Evolutionary conservation across 768 basidiomycete genomes (phyloP), one percentile per base, ranked within the genome.

Genomic region (Tylopilus felleus): DNA sequence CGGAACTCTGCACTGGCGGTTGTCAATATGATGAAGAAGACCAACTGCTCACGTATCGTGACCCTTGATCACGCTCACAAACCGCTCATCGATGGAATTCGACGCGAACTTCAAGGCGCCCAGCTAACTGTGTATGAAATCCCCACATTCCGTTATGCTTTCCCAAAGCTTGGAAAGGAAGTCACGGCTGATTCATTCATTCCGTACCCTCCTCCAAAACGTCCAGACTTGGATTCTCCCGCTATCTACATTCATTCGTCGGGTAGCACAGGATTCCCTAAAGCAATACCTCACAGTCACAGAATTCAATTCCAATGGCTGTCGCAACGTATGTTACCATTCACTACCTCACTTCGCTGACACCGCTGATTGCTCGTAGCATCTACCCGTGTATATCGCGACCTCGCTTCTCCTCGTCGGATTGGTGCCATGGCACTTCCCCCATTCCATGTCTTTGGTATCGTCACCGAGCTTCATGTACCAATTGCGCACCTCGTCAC

Each of bases 241-340:
- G 74, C 73, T 0, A 49, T 78, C 16, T 76, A 80, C n/a, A 57
- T 80, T 48, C 79, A 80, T 55, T 77, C 78, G 0, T 80, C 76
- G 4, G 79, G 79, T 13, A 79, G 78, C 6, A 78, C 77, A 3
- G 79, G 77, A n/a, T 66, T 77, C 35, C 79, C 79, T 1, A 80
- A 80, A 60, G 71, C 77, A 1, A 74, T 80, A 27, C 56, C 68
- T 3, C 67, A 75, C 39, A 74, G 65, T 1, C 65, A 75, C 49
- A 64, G 61, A 25, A 60, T 62, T 9, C 49, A 75, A 22, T 48
- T 66, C 3, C 70, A 78, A 27, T 75, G 75, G 71, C 51, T 68
- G 9, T 40, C 52, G 1, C 65, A 70, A 12, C 60, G 78, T 79
- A 59, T 42, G 74, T 61, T 17, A 9, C 22, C 8, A 21, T n/a